These are phyloP conservation scores for Coemansia pectinata DNA, from an alignment of 192 early-diverging fungal genomes.

Conservation along the genomic window DNA sequence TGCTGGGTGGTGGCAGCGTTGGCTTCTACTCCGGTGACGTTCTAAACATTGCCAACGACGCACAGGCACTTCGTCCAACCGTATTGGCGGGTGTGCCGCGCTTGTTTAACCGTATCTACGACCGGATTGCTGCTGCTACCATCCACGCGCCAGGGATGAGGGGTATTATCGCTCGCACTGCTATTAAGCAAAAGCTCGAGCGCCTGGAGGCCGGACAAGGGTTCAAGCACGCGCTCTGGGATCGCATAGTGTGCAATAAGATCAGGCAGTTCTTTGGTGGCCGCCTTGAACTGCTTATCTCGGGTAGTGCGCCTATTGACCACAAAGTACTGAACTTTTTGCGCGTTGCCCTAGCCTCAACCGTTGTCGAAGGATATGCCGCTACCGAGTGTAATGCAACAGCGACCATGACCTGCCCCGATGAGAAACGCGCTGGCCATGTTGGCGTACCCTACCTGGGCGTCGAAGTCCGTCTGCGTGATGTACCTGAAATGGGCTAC, in stretches of 20 bases:
- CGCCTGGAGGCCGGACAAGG: constrained; percentile 56
- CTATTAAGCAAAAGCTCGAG: constrained; percentile 62
- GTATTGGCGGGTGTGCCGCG: constrained; percentile 87
- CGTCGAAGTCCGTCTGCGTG: constrained; percentile 80
- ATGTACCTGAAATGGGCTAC: constrained; percentile 92
- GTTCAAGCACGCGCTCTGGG: constrained; percentile 78
- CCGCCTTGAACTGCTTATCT: constrained; percentile 59
- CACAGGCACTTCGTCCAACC: constrained; percentile 78
- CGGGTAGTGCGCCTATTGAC: constrained; percentile 72
- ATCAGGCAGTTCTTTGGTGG: constrained; percentile 79
- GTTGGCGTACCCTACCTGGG: constrained; percentile 80
- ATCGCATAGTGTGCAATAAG: constrained; percentile 83
- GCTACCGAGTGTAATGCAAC: constrained; percentile 50
- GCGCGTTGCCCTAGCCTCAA: constrained; percentile 61
- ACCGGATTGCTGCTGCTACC: constrained; percentile 63
- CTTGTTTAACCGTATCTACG: constrained; percentile 90
- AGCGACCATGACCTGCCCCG: constrained; percentile 24
- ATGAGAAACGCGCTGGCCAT: constrained; percentile 58
- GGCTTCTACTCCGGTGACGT: constrained; percentile 75
- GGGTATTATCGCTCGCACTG: constrained; percentile 63
- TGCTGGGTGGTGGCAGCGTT: constrained; percentile 64
- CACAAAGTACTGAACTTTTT: constrained; percentile 67
- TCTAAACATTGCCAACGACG: constrained; percentile 75
- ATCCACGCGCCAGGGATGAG: constrained; percentile 65
- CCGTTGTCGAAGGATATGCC: constrained; percentile 60